Evolutionary conservation across 2,329 filamentous ascomycete species (phyloP), one percentile per base, ranked within the genome.

Genomic region (Salinomyces thailandicus): DNA sequence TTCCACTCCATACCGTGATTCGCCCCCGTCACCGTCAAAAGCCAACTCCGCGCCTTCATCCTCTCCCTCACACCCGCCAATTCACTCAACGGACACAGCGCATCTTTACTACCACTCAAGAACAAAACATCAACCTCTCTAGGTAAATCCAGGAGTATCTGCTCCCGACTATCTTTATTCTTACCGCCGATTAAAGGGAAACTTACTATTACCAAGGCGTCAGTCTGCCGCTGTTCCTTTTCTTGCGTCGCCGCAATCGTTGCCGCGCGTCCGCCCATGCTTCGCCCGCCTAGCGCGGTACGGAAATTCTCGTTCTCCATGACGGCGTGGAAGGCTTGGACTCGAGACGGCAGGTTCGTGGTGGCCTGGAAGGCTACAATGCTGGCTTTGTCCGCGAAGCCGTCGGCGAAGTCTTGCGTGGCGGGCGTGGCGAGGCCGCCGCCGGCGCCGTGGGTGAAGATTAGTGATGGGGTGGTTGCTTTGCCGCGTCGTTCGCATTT

Each of bases 371-470:
- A 66, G 6, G 50, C 54, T 18, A 62, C 45, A 1, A 63, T 38
- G 0, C 50, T 30, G 1, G 20, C 8, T 0, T 34, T 7, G 2
- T 29, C 38, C 2, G 53, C 43, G 42, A 59, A 66, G 7, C 63
- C 63, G 5, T 42, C 47, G 39, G 55, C 58, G 48, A 67, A 67
- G 31, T 62, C 53, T 5, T 51, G 41, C 6, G 60, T 57, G 1
- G 62, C 63, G 5, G 61, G 54, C 18, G 54, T 52, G 19, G 52
- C 48, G 30, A 66, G 53, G 2, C 57, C 61, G 33, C 64, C 64
- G 17, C 63, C 63, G 32, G 63, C 63, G 37, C 64, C 64, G 41
- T 67, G 63, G 20, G 64, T 67, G 49, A 64, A 67, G 18, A 67
- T 53, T 1, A 66, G 47, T 7, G 34, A 16, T 9, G 31, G 41